A percentile compares a stretch with the other conserved stretches of the same genome.
Conservation (phyloP, 352 stramenopile genomes). For the Phytophthora pseudosyringae region DNA sequence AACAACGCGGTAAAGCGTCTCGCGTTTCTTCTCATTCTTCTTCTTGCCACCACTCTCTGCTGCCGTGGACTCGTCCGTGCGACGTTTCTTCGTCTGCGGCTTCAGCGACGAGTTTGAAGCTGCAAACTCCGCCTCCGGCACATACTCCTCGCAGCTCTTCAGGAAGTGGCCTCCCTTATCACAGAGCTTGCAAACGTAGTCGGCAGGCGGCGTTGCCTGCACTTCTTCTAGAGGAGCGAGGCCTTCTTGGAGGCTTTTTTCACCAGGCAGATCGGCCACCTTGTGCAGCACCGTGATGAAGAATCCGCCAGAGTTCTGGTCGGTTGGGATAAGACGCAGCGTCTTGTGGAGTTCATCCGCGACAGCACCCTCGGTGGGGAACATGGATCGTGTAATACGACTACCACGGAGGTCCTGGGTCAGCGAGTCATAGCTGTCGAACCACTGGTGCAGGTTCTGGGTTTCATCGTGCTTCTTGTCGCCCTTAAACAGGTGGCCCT, state of each 20-base stretch:
- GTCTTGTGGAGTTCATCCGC: conserved; percentile 85
- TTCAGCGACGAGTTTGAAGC: conserved; percentile 29
- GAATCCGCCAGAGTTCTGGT: conserved; percentile 99
- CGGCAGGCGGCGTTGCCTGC: conserved; percentile 45
- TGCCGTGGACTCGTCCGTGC: conserved; percentile 24
- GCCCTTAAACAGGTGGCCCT: conserved; percentile 73
- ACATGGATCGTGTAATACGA: conserved; percentile 85
- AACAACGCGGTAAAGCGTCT: conserved; percentile 78
- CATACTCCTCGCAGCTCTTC: conserved; percentile 72
- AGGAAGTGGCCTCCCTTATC: conserved; percentile 68
- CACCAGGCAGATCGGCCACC: conserved; percentile 56
- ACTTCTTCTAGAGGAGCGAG: conserved; percentile 60
- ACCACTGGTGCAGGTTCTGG: conserved; percentile 76
- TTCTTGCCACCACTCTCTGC: conserved; percentile 16
- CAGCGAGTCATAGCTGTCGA: conserved; percentile 64
- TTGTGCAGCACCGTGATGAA: conserved; percentile 98
- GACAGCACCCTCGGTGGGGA: conserved; percentile 58
- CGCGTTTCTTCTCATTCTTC: conserved; percentile 52
- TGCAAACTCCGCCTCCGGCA: conserved; percentile 54
- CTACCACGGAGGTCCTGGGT: conserved; percentile 68
- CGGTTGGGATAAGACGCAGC: conserved; percentile 95
- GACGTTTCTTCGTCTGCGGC: conserved; percentile 63
- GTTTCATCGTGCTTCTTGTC: conserved; percentile 17
- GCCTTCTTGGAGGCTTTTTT: conserved; percentile 50
- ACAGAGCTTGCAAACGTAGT: conserved; percentile 86